Evolutionary conservation across 176 grass and related monocot genomes (phyloP).

Genomic region (Rhynchospora pubera): DNA sequence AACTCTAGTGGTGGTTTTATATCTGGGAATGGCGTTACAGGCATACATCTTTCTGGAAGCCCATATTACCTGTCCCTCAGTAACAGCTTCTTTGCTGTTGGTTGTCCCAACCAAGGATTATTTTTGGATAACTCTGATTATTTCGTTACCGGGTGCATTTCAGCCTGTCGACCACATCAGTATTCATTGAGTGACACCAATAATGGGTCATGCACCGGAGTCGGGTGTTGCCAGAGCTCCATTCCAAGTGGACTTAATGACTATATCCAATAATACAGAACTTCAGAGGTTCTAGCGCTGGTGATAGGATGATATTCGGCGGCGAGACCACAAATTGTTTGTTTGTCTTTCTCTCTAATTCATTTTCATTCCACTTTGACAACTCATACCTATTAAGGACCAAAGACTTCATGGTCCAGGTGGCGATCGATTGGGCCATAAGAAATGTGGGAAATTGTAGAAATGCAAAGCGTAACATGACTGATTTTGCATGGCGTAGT

Average conservation of each 20-base stretch:
- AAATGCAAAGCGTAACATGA: constrained; percentile 10
- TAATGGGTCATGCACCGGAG: constrained; percentile 26
- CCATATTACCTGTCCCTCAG: constrained; percentile 19
- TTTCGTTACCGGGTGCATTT: constrained; percentile 35
- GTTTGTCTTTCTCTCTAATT: constrained; percentile 28
- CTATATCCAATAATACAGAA: neutral
- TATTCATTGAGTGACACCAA: neutral
- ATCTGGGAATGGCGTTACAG: too few species aligned
- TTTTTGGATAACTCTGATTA: neutral
- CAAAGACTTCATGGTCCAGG: constrained; percentile 21
- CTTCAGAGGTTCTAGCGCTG: too few species aligned
- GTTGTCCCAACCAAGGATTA: constrained; percentile 33
- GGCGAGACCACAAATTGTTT: constrained; percentile 28
- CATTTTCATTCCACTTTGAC: constrained; percentile 24
- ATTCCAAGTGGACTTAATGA: neutral
- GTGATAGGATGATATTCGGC: too few species aligned
- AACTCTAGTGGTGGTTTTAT: neutral
- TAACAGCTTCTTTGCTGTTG: constrained; percentile 26
- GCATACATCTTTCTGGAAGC: neutral
- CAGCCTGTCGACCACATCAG: constrained; percentile 22
- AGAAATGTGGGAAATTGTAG: constrained; percentile 22
- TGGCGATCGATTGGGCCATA: constrained; percentile 50
- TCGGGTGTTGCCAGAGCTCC: constrained; percentile 39
- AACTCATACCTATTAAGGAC: constrained; percentile 14
- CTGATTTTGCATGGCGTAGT: constrained; percentile 38